Percentiles rank a stretch among this genome's conserved stretches.
Evolutionary conservation across 345 rosid genomes (phyloP).

Genomic region (Moricandia arvensis): DNA sequence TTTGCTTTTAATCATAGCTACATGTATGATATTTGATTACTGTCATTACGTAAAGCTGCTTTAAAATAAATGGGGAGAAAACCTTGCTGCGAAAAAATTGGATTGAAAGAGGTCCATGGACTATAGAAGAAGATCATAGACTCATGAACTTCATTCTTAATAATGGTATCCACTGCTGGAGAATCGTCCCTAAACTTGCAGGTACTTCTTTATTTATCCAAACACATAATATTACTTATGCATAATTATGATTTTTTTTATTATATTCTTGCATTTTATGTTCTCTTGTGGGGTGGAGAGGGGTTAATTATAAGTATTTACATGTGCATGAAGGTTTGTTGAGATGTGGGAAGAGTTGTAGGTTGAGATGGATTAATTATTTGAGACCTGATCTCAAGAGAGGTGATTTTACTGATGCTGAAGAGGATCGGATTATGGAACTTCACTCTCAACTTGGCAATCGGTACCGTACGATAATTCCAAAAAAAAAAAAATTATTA

Average conservation of each 20-base stretch:
- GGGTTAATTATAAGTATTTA: not conserved
- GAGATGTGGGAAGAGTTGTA: constrained; percentile 91
- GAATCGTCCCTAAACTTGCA: constrained; percentile 88
- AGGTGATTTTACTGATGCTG: constrained; percentile 70
- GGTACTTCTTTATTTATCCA: constrained; percentile 41
- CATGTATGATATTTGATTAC: not conserved
- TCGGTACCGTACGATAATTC: not conserved
- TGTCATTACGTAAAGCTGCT: not conserved
- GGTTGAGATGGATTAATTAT: constrained; percentile 96
- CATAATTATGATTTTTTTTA: not conserved
- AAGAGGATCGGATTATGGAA: constrained; percentile 74
- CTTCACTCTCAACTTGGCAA: constrained; percentile 76
- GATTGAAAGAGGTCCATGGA: constrained; percentile 96
- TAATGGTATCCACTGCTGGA: constrained; percentile 95
- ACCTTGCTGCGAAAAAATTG: constrained; percentile 94
- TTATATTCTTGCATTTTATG: not conserved
- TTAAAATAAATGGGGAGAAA: constrained; percentile 53
- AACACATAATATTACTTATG: not conserved
- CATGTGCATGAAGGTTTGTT: constrained; percentile 54
- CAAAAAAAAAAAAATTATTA: too few relatives aligned
- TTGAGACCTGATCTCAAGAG: constrained; percentile 88
- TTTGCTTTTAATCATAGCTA: not conserved
- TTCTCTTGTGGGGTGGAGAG: not conserved
- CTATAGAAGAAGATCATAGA: constrained; percentile 89
- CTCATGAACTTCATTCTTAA: constrained; percentile 78